Percentiles rank a stretch among this genome's conserved stretches.
Evolutionary conservation across 2,329 filamentous ascomycete genomes (phyloP).

Genomic region (Ceratocystis diversiconidia): DNA sequence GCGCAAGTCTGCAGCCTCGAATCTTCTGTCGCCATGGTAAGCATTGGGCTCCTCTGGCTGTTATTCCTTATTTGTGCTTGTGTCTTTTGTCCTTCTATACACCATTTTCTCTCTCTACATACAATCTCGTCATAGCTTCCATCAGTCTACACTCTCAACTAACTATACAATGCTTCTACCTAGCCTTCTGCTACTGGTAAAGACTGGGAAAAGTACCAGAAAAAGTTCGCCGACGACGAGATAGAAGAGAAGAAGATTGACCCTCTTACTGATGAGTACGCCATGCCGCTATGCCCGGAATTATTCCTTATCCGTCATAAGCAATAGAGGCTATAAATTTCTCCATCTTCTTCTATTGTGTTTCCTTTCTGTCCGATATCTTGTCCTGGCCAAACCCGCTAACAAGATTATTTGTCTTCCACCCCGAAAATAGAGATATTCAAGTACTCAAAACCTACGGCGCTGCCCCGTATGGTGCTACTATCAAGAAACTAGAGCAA

Average conservation of each 20-base stretch:
- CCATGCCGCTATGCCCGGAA: no score
- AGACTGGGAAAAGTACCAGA: conserved; percentile 98
- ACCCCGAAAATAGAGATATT: conserved; percentile 61
- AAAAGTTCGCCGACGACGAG: conserved; percentile 93
- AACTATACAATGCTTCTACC: not conserved
- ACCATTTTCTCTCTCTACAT: not conserved
- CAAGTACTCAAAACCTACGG: conserved; percentile 99
- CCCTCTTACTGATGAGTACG: conserved; percentile 81
- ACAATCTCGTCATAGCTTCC: not conserved
- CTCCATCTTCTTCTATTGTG: no score
- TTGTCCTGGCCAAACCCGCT: not conserved
- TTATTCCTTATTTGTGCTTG: not conserved
- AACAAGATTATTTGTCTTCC: conserved; percentile 15
- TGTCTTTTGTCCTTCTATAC: not conserved
- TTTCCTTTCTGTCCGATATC: no score
- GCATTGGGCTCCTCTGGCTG: not conserved
- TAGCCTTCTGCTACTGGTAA: conserved; percentile 86
- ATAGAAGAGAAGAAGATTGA: conserved; percentile 99
- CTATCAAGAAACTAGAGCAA: conserved; percentile 94
- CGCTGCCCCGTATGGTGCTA: conserved; percentile 83
- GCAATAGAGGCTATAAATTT: no score
- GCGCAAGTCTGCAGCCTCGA: conserved; percentile 6
- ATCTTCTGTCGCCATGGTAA: conserved; percentile 11
- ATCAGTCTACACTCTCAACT: no score
- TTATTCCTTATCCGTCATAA: no score